A percentile compares a stretch with the other conserved stretches of the same genome.
These are phyloP conservation scores for Heliamphora exappendiculata DNA, from an alignment of 148 eudicot species.

Conservation along the genomic window DNA sequence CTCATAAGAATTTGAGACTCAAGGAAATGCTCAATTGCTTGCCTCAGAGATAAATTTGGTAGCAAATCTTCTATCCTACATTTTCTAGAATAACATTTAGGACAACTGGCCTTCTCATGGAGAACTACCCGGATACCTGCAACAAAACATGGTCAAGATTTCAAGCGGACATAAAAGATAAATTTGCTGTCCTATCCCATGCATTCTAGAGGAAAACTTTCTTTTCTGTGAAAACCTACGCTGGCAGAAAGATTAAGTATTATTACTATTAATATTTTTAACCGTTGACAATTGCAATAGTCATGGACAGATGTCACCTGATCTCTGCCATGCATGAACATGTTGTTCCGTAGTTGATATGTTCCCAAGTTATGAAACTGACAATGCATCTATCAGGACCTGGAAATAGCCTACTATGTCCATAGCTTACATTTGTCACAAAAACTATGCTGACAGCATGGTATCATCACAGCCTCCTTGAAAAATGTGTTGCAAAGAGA, in stretches of 20 bases:
- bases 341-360: not conserved
- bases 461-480: slow-evolving; percentile 88
- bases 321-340: not conserved
- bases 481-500: slow-evolving; percentile 45
- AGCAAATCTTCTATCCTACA: slow-evolving; percentile 48
- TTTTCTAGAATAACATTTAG: slow-evolving; percentile 53
- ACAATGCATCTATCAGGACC: not conserved
- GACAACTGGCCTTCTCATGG: slow-evolving; percentile 41
- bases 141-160: slow-evolving; percentile 1
- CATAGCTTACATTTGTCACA: slow-evolving; percentile 57
- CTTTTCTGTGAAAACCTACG: not conserved
- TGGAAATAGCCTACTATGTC: not conserved
- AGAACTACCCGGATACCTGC: slow-evolving; percentile 51
- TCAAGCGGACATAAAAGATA: not conserved
- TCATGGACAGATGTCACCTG: not conserved
- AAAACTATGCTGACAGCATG: slow-evolving; percentile 79
- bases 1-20: slow-evolving; percentile 32
- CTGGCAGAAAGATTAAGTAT: not conserved
- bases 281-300: not conserved
- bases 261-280: not conserved
- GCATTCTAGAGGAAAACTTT: not conserved
- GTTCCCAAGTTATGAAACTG: too few species aligned
- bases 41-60: slow-evolving; percentile 68
- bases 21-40: slow-evolving; percentile 53
- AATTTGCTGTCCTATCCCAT: not conserved